These are phyloP conservation scores for Gelatoporia subvermispora DNA, from an alignment of 768 basidiomycete genomes.

Conservation along the genomic window DNA sequence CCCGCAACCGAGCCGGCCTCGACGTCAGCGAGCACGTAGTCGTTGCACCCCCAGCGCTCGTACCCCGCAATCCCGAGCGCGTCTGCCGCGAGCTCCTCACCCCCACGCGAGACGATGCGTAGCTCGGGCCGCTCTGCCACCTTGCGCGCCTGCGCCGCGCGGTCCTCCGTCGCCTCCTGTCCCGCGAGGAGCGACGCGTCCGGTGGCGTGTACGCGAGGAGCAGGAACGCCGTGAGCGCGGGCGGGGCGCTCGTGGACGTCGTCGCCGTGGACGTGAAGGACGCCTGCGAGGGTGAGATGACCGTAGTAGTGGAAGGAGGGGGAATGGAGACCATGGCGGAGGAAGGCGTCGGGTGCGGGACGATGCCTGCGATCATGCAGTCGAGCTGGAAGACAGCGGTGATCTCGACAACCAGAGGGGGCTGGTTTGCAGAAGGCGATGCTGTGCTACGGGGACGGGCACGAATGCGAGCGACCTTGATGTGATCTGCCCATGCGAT, in stretches of 20 bases:
- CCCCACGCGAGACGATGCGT: constrained; percentile 81
- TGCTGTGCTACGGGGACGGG: constrained; percentile 45
- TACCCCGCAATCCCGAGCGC: constrained; percentile 75
- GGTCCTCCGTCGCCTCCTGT: constrained; percentile 68
- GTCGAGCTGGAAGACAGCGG: constrained; percentile 87
- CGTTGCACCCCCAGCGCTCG: constrained; percentile 86
- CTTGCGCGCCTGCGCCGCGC: constrained; percentile 71
- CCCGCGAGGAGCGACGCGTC: constrained; percentile 52
- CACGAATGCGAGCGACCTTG: constrained; percentile 80
- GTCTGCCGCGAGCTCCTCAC: constrained; percentile 86
- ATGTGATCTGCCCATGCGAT: constrained; percentile 93
- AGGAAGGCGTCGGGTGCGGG: constrained; percentile 53
- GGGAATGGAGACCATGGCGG: not conserved
- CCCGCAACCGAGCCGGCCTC: constrained; percentile 1
- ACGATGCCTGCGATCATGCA: constrained; percentile 92
- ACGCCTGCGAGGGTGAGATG: constrained; percentile 1
- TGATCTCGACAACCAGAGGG: constrained; percentile 78
- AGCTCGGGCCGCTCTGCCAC: constrained; percentile 91
- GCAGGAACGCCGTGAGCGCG: constrained; percentile 66
- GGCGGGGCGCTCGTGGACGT: constrained; percentile 20
- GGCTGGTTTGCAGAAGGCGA: constrained; percentile 43
- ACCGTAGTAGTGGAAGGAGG: not conserved
- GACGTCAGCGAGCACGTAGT: constrained; percentile 71
- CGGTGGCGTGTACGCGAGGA: constrained; percentile 83
- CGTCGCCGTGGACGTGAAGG: constrained; percentile 19